These are phyloP conservation scores for Hibiscus mutabilis DNA, from an alignment of 345 rosid species.

Conservation along the genomic window DNA sequence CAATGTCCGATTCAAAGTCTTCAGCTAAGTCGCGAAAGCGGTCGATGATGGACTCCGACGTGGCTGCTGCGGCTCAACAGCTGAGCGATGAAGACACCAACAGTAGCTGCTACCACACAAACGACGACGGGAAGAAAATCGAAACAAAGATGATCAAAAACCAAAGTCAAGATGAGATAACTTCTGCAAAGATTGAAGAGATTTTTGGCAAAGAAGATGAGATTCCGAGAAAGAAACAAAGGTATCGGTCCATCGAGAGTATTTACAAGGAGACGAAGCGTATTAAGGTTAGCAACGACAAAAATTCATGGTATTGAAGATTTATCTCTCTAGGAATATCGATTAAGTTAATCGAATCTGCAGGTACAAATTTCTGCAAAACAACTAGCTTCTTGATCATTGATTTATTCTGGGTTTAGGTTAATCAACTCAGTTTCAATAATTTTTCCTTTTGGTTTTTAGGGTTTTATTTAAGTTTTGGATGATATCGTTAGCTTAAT, in stretches of 20 bases:
- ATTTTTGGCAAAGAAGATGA: conserved; percentile 32
- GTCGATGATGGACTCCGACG: conserved; percentile 17
- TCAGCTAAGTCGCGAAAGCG: background rate
- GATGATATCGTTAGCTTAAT: background rate
- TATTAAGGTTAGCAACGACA: background rate
- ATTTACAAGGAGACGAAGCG: conserved; percentile 25
- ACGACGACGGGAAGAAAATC: background rate
- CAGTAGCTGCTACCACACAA: background rate
- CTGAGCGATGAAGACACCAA: conserved; percentile 40
- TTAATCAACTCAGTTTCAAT: background rate
- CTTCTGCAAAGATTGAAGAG: conserved; percentile 29
- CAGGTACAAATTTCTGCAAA: background rate
- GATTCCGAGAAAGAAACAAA: conserved; percentile 17
- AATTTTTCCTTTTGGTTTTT: background rate
- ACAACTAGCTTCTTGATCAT: background rate
- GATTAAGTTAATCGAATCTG: background rate
- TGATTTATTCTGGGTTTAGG: conserved; percentile 5
- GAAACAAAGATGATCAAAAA: background rate
- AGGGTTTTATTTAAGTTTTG: background rate
- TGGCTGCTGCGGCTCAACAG: conserved; percentile 35
- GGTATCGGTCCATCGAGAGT: conserved; percentile 22
- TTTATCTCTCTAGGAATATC: background rate
- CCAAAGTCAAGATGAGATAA: conserved; percentile 19
- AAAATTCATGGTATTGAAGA: conserved; percentile 4
- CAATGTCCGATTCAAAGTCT: conserved; percentile 10